Percentiles rank a stretch among this genome's conserved stretches.
Conservation (phyloP, 108 stramenopile species). For the Nitzschia sp. region DNA sequence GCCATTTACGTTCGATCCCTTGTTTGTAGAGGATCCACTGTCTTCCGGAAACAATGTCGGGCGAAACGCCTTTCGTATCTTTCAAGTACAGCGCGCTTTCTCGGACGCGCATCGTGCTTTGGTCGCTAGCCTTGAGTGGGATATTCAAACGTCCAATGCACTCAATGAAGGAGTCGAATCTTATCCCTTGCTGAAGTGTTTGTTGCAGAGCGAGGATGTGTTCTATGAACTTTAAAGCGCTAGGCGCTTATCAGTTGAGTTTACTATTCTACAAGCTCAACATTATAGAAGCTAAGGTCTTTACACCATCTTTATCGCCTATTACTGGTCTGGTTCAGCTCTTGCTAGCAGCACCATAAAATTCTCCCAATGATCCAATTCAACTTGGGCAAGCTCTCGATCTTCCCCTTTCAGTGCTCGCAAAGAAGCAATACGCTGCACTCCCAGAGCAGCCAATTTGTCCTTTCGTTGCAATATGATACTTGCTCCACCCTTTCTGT, state of each 20-base stretch:
- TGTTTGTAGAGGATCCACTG: slow-evolving; percentile 94
- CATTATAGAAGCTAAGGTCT: too few species aligned
- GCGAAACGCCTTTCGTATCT: slow-evolving; percentile 91
- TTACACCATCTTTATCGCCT: too few species aligned
- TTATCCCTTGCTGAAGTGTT: slow-evolving; percentile 78
- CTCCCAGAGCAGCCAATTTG: slow-evolving; percentile 51
- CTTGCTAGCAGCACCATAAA: slow-evolving; percentile 56
- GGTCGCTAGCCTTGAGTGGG: slow-evolving; percentile 85
- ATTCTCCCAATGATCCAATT: slow-evolving; percentile 77
- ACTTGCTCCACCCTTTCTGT: slow-evolving; percentile 33
- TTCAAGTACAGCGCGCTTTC: slow-evolving; percentile 86
- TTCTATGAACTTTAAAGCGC: slow-evolving; percentile 54
- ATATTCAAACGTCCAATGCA: slow-evolving; percentile 57
- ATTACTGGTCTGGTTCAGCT: slow-evolving; percentile 31
- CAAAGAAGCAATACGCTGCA: slow-evolving; percentile 57
- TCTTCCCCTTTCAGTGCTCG: slow-evolving; percentile 66
- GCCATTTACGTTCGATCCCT: slow-evolving; percentile 86
- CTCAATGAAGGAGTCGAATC: slow-evolving; percentile 38
- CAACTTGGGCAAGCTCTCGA: slow-evolving; percentile 46
- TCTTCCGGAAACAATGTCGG: slow-evolving; percentile 90
- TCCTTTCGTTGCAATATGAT: slow-evolving; percentile 49
- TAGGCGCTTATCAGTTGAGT: neutral
- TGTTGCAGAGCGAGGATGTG: slow-evolving; percentile 82
- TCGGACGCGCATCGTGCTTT: slow-evolving; percentile 84
- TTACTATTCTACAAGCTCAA: too few species aligned